Conservation (phyloP, 164 flowering plant genomes). For the Umbellularia californica region DNA sequence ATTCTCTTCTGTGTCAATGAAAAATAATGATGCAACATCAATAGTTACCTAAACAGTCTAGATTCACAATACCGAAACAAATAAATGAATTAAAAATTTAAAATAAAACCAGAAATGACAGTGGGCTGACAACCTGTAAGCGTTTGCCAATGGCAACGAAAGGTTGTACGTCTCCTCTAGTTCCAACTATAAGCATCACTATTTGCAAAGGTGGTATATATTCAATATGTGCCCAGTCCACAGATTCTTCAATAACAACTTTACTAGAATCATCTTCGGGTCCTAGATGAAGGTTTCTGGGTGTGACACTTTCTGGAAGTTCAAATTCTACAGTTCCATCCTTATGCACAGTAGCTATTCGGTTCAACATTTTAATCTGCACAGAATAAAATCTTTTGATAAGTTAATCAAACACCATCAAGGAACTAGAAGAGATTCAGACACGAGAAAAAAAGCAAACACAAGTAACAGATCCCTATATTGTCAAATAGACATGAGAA, state of each 20-base stretch:
- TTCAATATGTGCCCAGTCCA: slow-evolving; percentile 56
- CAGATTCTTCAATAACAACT: slow-evolving; percentile 49
- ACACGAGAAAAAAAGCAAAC: background rate
- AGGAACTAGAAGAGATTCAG: background rate
- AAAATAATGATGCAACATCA: background rate
- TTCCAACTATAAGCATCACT: slow-evolving; percentile 94
- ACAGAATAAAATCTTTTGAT: slow-evolving; percentile 7
- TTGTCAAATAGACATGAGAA: background rate
- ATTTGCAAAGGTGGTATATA: slow-evolving; percentile 83
- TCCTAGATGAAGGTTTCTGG: slow-evolving; percentile 36
- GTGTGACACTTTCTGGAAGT: slow-evolving; percentile 59
- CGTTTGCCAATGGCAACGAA: slow-evolving; percentile 93
- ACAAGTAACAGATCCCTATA: background rate
- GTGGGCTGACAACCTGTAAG: slow-evolving; percentile 58
- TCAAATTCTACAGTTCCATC: slow-evolving; percentile 95
- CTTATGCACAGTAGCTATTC: slow-evolving; percentile 91
- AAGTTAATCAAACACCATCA: background rate
- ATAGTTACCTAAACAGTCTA: background rate
- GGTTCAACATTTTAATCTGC: slow-evolving; percentile 84
- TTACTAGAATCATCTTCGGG: slow-evolving; percentile 32
- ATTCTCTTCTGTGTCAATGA: too few relatives aligned
- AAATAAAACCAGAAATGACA: background rate
- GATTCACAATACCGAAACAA: background rate
- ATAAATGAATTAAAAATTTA: too few relatives aligned
- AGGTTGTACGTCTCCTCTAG: slow-evolving; percentile 98